A percentile compares a stretch with the other conserved stretches of the same genome.
phyloP scores from a whole-genome alignment of 2,329 filamentous ascomycete species.

The Thielaviopsis euricoi region DNA sequence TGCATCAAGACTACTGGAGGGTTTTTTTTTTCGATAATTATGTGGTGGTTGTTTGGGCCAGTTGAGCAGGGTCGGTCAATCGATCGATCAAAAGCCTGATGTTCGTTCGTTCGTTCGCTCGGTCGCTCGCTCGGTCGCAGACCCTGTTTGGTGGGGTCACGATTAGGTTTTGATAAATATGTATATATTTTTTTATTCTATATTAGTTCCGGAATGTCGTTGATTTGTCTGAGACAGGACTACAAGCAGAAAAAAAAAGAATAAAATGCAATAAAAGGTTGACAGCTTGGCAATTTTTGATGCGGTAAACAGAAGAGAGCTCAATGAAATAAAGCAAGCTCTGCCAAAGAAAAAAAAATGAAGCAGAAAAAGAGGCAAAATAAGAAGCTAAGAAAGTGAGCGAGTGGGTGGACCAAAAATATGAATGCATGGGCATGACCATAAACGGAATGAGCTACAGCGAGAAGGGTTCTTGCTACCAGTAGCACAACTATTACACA shows the following conservation, averaged over 20 bases:
- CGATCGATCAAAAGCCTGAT: not conserved
- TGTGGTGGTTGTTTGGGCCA: no score
- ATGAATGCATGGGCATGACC: not conserved
- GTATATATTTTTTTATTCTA: not conserved
- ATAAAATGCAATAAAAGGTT: not conserved
- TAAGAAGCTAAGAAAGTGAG: no score
- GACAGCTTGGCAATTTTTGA: no score
- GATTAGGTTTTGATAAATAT: no score
- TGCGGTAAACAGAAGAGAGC: no score
- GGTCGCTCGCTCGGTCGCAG: not conserved
- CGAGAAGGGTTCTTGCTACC: not conserved
- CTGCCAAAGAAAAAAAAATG: not conserved
- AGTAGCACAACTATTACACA: no score
- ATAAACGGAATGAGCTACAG: no score
- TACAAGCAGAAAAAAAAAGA: not conserved
- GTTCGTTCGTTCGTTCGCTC: not conserved
- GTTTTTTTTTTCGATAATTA: no score
- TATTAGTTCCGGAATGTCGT: not conserved
- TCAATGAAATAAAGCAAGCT: no score
- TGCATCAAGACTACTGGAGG: conserved; percentile 5
- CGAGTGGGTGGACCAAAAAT: not conserved
- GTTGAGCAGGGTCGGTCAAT: not conserved
- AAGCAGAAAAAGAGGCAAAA: not conserved
- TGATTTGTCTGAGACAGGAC: not conserved
- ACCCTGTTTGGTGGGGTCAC: no score